Percentiles rank a stretch among this genome's conserved stretches.
These are phyloP conservation scores for Styphnolobium japonicum DNA, from an alignment of 306 rosid genomes.

Conservation along the genomic window DNA sequence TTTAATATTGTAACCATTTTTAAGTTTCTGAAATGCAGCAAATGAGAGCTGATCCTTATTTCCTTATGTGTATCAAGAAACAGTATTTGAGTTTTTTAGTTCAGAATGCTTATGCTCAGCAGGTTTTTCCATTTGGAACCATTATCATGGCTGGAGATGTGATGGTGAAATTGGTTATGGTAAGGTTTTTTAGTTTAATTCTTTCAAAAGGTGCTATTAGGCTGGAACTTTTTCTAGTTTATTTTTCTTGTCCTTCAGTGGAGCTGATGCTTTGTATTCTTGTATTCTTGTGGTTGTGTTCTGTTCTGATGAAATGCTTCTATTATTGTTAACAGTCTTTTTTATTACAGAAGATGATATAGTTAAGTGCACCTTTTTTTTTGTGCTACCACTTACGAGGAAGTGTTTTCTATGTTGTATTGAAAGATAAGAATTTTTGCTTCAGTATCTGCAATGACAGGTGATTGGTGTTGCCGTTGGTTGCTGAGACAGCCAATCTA, in stretches of 20 bases:
- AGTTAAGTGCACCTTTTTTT: not conserved
- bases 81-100: not conserved
- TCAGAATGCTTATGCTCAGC: not conserved
- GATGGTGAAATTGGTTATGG: not conserved
- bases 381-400: not conserved
- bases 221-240: not conserved
- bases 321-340: not conserved
- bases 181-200: not conserved
- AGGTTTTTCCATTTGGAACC: not conserved
- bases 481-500: not conserved
- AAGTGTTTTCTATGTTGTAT: not conserved
- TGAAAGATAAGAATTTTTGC: not conserved
- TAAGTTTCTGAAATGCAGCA: constrained; percentile 39
- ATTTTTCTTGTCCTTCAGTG: not conserved
- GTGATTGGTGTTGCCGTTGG: not conserved
- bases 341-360: not conserved
- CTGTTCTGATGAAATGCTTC: not conserved
- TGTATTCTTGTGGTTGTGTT: not conserved
- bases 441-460: not conserved
- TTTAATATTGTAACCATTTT: constrained; percentile 37
- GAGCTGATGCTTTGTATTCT: constrained; percentile 12
- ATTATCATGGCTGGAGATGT: not conserved
- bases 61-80: not conserved
- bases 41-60: constrained; percentile 18
- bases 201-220: not conserved